Evolutionary conservation across 306 rosid species (phyloP).

Genomic region (Lupinus albus): DNA sequence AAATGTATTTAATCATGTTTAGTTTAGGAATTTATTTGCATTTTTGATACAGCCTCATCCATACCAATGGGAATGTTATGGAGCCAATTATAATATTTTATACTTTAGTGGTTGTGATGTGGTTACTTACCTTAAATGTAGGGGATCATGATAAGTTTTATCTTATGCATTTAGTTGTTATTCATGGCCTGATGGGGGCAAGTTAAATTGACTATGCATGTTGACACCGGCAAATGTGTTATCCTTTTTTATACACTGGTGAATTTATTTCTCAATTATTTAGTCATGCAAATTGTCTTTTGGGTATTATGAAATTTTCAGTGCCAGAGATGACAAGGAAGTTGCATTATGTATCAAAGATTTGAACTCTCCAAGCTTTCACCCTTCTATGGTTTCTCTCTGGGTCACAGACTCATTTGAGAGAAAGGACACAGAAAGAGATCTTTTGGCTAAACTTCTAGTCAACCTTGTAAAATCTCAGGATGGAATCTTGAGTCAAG

Average conservation of each 20-base stretch:
- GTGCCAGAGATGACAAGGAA: slow-evolving; percentile 86
- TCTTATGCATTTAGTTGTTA: no score
- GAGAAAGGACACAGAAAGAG: slow-evolving; percentile 73
- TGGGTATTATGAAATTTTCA: slow-evolving; percentile 40
- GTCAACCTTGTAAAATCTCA: slow-evolving; percentile 65
- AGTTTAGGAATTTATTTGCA: not conserved
- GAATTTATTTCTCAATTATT: not conserved
- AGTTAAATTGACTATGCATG: not conserved
- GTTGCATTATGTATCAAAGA: slow-evolving; percentile 74
- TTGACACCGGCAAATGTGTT: not conserved
- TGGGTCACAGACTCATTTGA: slow-evolving; percentile 91
- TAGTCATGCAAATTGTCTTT: slow-evolving; percentile 11
- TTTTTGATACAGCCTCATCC: not conserved
- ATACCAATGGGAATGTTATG: not conserved
- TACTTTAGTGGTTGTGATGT: not conserved
- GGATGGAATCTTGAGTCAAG: slow-evolving; percentile 57
- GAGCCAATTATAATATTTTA: slow-evolving; percentile 8
- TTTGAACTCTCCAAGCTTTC: slow-evolving; percentile 75
- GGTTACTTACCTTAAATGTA: no score
- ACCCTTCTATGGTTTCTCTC: slow-evolving; percentile 75
- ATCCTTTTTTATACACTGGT: not conserved
- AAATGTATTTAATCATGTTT: slow-evolving; percentile 1
- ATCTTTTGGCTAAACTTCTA: slow-evolving; percentile 71
- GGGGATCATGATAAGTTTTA: no score
- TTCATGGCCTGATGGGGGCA: not conserved